phyloP scores from a whole-genome alignment of 768 basidiomycete species.

The Roridomyces roridus region DNA sequence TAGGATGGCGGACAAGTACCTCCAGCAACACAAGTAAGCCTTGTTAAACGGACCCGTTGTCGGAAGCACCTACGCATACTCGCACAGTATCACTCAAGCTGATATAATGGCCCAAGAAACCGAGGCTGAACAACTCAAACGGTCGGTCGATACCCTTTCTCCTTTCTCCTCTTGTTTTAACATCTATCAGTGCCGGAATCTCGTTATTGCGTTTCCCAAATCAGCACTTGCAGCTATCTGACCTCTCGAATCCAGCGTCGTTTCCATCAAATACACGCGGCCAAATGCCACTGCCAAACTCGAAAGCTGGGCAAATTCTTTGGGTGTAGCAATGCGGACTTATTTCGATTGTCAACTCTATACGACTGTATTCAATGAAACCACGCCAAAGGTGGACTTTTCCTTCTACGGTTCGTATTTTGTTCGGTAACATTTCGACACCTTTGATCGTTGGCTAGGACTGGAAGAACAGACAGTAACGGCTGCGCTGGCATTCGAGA shows the following conservation, averaged over 20 bases:
- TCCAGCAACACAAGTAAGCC: slow-evolving; percentile 31
- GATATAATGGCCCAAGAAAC: slow-evolving; percentile 32
- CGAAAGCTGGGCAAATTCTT: slow-evolving; percentile 20
- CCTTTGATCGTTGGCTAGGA: slow-evolving; percentile 6
- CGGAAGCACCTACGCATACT: not conserved
- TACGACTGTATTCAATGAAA: slow-evolving; percentile 13
- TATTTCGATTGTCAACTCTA: slow-evolving; percentile 35
- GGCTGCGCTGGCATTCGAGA: slow-evolving; percentile 32
- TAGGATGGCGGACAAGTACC: slow-evolving; percentile 31
- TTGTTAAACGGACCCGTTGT: no score
- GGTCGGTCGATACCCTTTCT: slow-evolving; percentile 7
- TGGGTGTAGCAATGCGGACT: slow-evolving; percentile 24
- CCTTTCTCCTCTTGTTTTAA: not conserved
- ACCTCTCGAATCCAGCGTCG: slow-evolving; percentile 9
- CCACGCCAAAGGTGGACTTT: slow-evolving; percentile 17
- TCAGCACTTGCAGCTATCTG: not conserved
- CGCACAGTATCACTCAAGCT: slow-evolving; percentile 32
- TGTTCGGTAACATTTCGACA: not conserved
- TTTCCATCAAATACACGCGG: slow-evolving; percentile 24
- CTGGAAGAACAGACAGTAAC: slow-evolving; percentile 33
- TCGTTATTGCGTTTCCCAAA: slow-evolving; percentile 9
- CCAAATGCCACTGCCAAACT: slow-evolving; percentile 6
- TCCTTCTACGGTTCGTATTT: slow-evolving; percentile 29
- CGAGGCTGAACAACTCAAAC: slow-evolving; percentile 31
- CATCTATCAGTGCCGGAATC: slow-evolving; percentile 17